phyloP scores from a whole-genome alignment of 116 monocot species.

The Phalaenopsis hybrid region DNA sequence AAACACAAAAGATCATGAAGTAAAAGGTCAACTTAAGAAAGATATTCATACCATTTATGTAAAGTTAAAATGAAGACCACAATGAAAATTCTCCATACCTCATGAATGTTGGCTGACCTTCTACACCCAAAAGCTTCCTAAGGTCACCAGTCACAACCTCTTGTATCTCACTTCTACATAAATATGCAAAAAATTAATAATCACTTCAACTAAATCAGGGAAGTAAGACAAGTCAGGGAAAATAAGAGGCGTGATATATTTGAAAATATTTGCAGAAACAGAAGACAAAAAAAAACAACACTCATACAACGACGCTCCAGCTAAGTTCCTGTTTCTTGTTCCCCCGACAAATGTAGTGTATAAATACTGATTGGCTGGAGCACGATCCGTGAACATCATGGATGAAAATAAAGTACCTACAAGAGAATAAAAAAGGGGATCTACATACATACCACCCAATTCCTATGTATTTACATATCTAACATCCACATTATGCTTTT shows the following conservation, averaged over 20 bases:
- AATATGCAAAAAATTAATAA: neutral
- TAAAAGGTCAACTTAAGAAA: neutral
- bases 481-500: no score
- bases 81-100: constrained; percentile 39
- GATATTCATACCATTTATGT: no score
- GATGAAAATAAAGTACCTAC: constrained; percentile 95
- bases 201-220: neutral
- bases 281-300: neutral
- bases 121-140: constrained; percentile 59
- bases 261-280: neutral
- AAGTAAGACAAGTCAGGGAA: neutral
- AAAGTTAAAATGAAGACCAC: neutral
- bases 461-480: no score
- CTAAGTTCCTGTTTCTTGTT: constrained; percentile 79
- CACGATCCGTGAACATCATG: constrained; percentile 94
- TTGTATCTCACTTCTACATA: constrained; percentile 66
- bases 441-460: no score
- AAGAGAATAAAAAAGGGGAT: neutral
- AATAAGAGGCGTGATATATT: neutral
- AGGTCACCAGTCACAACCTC: constrained; percentile 76
- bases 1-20: neutral
- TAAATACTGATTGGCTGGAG: constrained; percentile 69
- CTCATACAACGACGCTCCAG: constrained; percentile 74
- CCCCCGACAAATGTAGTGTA: constrained; percentile 95
- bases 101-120: constrained; percentile 68